These are phyloP conservation scores for Scheffersomyces quercinus DNA, from an alignment of 1,139 yeast genomes.

Conservation along the genomic window DNA sequence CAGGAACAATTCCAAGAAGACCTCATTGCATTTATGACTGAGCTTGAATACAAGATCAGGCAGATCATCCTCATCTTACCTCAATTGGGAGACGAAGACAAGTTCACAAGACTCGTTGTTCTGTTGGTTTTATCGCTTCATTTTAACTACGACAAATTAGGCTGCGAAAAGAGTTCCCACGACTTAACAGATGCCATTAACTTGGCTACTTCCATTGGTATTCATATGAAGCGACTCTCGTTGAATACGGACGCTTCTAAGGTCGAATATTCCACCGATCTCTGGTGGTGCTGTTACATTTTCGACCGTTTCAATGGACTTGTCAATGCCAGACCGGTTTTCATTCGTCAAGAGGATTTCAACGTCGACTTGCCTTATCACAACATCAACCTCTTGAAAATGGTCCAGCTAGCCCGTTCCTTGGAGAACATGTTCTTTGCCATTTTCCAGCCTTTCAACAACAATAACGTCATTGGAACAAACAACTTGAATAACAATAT, in stretches of 20 bases:
- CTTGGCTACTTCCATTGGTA: slow-evolving; percentile 29
- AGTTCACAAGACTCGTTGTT: slow-evolving; percentile 28
- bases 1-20: slow-evolving; percentile 12
- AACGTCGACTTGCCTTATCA: slow-evolving; percentile 28
- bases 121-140: slow-evolving; percentile 31
- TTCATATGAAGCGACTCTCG: slow-evolving; percentile 31
- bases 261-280: slow-evolving; percentile 23
- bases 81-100: slow-evolving; percentile 40
- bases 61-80: slow-evolving; percentile 34
- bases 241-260: slow-evolving; percentile 14
- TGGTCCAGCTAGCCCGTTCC: slow-evolving; percentile 27
- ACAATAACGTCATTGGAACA: slow-evolving; percentile 10
- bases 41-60: slow-evolving; percentile 37
- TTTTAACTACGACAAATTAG: slow-evolving; percentile 30
- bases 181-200: slow-evolving; percentile 35
- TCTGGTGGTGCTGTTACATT: slow-evolving; percentile 40
- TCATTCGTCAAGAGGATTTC: slow-evolving; percentile 36
- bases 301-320: slow-evolving; percentile 39
- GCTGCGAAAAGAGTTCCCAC: slow-evolving; percentile 38
- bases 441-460: slow-evolving; percentile 31
- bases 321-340: slow-evolving; percentile 37
- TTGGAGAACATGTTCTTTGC: slow-evolving; percentile 33
- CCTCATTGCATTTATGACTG: slow-evolving; percentile 21
- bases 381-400: slow-evolving; percentile 22
- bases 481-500: slow-evolving; percentile 12